Percentiles rank a stretch among this genome's conserved stretches.
Conservation (phyloP, 2,329 filamentous ascomycete species). For the Pseudocercospora ulei region DNA sequence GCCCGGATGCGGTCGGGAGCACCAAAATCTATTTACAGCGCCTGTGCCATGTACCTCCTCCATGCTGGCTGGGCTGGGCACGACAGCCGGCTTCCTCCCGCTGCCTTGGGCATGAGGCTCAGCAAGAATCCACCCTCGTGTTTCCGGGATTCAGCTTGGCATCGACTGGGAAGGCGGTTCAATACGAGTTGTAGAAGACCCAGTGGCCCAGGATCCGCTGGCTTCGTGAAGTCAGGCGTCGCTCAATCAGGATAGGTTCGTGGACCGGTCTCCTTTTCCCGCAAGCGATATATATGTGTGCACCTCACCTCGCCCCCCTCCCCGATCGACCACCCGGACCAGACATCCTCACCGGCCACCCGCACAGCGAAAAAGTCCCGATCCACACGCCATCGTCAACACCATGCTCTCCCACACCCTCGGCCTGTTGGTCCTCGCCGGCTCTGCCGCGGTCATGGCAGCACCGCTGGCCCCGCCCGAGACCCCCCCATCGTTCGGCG, state of each 20-base stretch:
- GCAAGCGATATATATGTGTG: background rate
- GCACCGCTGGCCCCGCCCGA: background rate
- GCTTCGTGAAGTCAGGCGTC: no score
- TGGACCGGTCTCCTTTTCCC: background rate
- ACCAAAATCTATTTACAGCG: no score
- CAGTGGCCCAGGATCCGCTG: background rate
- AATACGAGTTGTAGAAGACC: background rate
- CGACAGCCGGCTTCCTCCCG: no score
- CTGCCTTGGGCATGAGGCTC: no score
- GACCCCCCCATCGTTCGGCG: background rate
- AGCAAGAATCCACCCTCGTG: background rate
- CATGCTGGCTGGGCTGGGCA: no score
- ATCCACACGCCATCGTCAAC: background rate
- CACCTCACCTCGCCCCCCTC: background rate
- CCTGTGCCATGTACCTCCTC: no score
- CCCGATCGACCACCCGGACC: background rate
- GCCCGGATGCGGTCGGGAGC: no score
- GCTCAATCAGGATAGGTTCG: background rate
- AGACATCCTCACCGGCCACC: background rate
- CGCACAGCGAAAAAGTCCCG: background rate
- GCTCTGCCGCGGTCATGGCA: slow-evolving; percentile 1
- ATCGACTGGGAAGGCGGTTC: slow-evolving; percentile 1
- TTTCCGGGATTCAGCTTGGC: slow-evolving; percentile 1
- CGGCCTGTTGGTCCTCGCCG: slow-evolving; percentile 1
- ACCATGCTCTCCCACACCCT: slow-evolving; percentile 7